Percentiles rank a stretch among this genome's conserved stretches.
phyloP scores from a whole-genome alignment of 2,329 filamentous ascomycete genomes.

The Zymoseptoria crescenta region DNA sequence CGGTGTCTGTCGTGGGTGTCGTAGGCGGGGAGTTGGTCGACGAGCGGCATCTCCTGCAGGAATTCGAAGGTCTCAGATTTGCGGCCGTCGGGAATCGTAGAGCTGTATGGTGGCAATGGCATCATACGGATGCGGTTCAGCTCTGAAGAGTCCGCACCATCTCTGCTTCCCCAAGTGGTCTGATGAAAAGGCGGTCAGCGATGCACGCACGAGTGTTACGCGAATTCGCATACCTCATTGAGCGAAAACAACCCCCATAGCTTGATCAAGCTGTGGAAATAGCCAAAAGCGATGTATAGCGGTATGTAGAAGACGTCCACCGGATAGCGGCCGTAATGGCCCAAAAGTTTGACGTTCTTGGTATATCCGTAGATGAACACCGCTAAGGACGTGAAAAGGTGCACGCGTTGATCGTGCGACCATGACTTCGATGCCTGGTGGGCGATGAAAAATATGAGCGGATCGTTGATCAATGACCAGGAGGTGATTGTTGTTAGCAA shows the following conservation, averaged over 20 bases:
- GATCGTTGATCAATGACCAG: constrained; percentile 72
- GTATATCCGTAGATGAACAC: constrained; percentile 70
- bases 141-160: constrained; percentile 72
- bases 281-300: constrained; percentile 83
- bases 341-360: constrained; percentile 85
- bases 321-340: constrained; percentile 77
- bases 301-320: constrained; percentile 72
- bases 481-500: constrained; percentile 90
- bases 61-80: constrained; percentile 28
- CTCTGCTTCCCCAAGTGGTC: constrained; percentile 94
- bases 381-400: constrained; percentile 53
- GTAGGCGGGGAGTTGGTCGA: constrained; percentile 27
- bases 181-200: constrained; percentile 36
- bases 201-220: constrained; percentile 8
- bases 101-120: constrained; percentile 29
- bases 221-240: constrained; percentile 51
- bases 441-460: constrained; percentile 60
- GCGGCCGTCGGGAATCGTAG: constrained; percentile 20
- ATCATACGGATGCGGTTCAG: constrained; percentile 60
- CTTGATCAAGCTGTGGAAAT: constrained; percentile 89
- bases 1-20: constrained; percentile 18
- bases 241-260: constrained; percentile 74
- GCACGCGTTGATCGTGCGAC: constrained; percentile 31
- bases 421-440: constrained; percentile 55
- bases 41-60: constrained; percentile 17